Evolutionary conservation across 2,329 filamentous ascomycete species (phyloP).

Genomic region (Elsinoe ampelina): DNA sequence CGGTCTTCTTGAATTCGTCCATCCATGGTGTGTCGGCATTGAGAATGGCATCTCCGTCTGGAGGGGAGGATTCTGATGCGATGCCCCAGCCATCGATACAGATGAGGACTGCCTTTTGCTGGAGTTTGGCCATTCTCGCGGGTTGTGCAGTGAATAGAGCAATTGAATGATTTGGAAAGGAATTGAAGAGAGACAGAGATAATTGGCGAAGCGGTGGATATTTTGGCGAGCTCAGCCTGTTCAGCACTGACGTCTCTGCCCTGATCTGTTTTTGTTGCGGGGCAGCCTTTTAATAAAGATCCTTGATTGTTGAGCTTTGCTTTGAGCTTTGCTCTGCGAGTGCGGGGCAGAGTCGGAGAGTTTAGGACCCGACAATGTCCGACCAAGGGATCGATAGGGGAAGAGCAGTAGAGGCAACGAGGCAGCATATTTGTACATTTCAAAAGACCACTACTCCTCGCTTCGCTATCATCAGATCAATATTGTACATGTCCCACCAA

Average conservation of each 20-base stretch:
- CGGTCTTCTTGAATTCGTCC: conserved; percentile 65
- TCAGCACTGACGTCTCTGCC: conserved; percentile 3
- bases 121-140: conserved; percentile 50
- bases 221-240: conserved; percentile 2
- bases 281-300: not conserved
- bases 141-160: not conserved
- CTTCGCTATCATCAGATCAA: not conserved
- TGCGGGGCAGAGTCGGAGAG: not conserved
- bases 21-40: conserved; percentile 89
- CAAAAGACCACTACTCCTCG: not conserved
- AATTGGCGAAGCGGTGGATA: not conserved
- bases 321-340: too few species aligned
- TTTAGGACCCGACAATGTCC: not conserved
- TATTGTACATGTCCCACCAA: not conserved
- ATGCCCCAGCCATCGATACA: conserved; percentile 99
- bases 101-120: conserved; percentile 66
- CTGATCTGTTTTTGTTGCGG: not conserved
- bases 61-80: conserved; percentile 66
- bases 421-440: not conserved
- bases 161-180: not conserved
- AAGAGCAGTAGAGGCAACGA: not conserved
- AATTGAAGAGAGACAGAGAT: not conserved
- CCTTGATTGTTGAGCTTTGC: not conserved
- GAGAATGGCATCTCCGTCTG: conserved; percentile 89
- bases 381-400: not conserved